Evolutionary conservation across 257 asterid species (phyloP).

Genomic region (Gentiana straminea): DNA sequence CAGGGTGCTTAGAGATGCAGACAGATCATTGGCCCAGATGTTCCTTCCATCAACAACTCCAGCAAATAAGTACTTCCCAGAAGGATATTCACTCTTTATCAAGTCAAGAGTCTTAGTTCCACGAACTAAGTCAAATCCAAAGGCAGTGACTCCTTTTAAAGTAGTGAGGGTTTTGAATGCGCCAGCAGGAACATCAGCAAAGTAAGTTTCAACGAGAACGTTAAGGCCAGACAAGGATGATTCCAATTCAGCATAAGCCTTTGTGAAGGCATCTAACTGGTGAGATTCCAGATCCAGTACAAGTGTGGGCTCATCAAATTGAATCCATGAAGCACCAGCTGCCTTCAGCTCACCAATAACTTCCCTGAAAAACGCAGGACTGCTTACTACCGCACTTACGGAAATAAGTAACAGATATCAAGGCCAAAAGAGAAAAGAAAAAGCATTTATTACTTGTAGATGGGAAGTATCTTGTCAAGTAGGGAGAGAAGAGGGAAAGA

Average conservation of each 20-base stretch:
- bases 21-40: conserved; percentile 91
- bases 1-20: conserved; percentile 51
- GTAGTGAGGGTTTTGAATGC: conserved; percentile 72
- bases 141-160: conserved; percentile 56
- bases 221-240: conserved; percentile 58
- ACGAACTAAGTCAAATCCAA: conserved; percentile 85
- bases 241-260: conserved; percentile 65
- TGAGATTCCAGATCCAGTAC: conserved; percentile 80
- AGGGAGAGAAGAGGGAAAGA: conserved; percentile 67
- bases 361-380: conserved; percentile 45
- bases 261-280: conserved; percentile 74
- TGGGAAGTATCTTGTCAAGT: conserved; percentile 75
- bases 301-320: conserved; percentile 89
- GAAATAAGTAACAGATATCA: not conserved
- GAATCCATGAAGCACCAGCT: conserved; percentile 88
- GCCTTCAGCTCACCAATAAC: conserved; percentile 79
- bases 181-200: conserved; percentile 70
- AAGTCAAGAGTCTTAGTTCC: conserved; percentile 67
- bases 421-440: not conserved
- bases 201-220: conserved; percentile 65
- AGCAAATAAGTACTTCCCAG: conserved; percentile 86
- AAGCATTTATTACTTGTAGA: conserved; percentile 56
- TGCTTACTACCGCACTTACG: conserved; percentile 8
- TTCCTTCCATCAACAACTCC: conserved; percentile 98
- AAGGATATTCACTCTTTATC: conserved; percentile 66